Percentiles rank a stretch among this genome's conserved stretches.
Conservation (phyloP, 2,329 filamentous ascomycete species). For the Diplodia corticola region DNA sequence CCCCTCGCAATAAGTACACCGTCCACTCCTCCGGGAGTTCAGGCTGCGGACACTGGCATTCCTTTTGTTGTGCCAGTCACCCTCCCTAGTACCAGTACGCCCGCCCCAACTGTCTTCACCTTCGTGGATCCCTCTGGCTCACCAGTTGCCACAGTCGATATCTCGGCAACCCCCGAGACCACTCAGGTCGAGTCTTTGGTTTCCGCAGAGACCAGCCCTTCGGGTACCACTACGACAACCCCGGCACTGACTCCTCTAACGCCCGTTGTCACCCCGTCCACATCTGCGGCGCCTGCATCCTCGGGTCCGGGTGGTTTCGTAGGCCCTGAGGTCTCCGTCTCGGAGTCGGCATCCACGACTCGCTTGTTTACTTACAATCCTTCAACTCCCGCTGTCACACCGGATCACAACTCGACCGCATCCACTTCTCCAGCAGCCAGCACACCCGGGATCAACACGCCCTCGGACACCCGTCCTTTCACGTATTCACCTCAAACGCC, state of each 20-base stretch:
- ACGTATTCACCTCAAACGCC: constrained; percentile 13
- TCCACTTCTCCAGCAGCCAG: not conserved
- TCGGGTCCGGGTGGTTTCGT: not conserved
- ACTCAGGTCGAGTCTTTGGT: not conserved
- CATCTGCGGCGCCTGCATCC: not conserved
- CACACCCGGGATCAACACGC: not conserved
- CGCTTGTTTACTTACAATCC: not conserved
- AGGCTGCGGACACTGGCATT: constrained; percentile 36
- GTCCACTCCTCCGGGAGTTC: constrained; percentile 22
- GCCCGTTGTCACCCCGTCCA: not conserved
- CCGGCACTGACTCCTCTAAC: not conserved
- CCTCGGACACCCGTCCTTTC: not conserved
- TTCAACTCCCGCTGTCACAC: not conserved
- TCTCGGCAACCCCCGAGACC: constrained; percentile 34
- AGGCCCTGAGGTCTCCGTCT: constrained; percentile 8
- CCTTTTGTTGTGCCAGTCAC: constrained; percentile 37
- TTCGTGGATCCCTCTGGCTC: constrained; percentile 35
- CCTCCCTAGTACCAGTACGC: constrained; percentile 31
- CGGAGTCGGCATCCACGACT: not conserved
- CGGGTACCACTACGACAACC: not conserved
- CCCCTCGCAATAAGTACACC: constrained; percentile 5
- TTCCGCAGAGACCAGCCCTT: not conserved
- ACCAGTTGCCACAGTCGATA: constrained; percentile 35
- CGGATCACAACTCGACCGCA: not conserved
- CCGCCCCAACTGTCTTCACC: constrained; percentile 34